Base-by-base conservation (phyloP, 352 stramenopile genomes). In the Saprolegnia parasitica region DNA sequence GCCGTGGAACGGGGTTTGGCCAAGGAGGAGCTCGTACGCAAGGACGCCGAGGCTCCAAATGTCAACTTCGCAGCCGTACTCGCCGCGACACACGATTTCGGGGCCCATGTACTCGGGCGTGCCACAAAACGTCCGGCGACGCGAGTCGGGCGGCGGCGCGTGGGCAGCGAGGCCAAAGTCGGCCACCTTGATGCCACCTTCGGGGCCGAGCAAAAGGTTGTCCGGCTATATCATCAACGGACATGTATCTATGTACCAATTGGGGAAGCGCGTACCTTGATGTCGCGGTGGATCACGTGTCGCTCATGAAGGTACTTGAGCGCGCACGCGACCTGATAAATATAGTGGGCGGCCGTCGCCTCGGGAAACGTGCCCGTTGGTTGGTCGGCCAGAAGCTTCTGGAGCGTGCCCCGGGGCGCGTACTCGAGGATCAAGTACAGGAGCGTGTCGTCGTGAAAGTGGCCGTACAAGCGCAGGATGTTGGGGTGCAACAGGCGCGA, bases 341-440 rank as follows among this genome's bases (percentile, higher is more conserved):
- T 77, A 63, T 93, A 95, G 45, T 83, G 73, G 3, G 79, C 80
- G 32, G 87, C 81, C 8, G 80, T 65, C 26, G 72, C 72, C 39
- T 93, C 81, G 0, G 37, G 15, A 32, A 71, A 70, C 18, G 23
- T 42, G 18, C 54, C 54, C 4, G 8, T 16, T 35, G 46, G 23
- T 39, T 70, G 63, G 32, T 88, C 84, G 39, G 81, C 90, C 23
- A 99, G 83, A 47, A 97, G 90, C 78, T 99, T 98, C 87, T 99
- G 99, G 29, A 99, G 81, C 73, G 99, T 96, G 21, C 98, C 98
- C 63, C 97, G 89, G 4, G 97, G 95, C 57, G 93, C 95, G 76
- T 98, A 99, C 79, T 99, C 98, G 18, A 99, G 93, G 76, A 99
- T 99, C 3, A 99, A 81, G 76, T 99, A 99, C 63, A 99, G 98